Evolutionary conservation across 2,329 filamentous ascomycete species (phyloP).

Genomic region (Trichoderma atrobrunneum): DNA sequence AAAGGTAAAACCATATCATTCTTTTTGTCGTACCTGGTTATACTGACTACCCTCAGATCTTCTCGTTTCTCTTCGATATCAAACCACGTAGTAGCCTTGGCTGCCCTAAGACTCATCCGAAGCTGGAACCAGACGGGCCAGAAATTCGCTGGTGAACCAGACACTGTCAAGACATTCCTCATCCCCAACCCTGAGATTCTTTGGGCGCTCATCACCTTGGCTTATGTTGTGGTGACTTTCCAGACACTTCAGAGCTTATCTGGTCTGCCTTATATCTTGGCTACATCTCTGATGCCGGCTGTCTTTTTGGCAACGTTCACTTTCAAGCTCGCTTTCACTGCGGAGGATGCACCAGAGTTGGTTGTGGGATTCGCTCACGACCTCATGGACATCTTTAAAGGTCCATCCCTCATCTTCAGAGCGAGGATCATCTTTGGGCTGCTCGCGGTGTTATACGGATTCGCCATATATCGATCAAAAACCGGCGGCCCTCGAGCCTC

Average conservation of each 20-base stretch:
- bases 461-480: conserved; percentile 41
- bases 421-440: conserved; percentile 52
- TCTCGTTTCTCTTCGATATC: conserved; percentile 33
- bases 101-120: conserved; percentile 63
- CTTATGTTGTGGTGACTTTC: conserved; percentile 62
- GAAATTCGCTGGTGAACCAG: conserved; percentile 87
- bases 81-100: conserved; percentile 47
- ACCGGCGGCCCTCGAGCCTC: conserved; percentile 26
- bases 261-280: conserved; percentile 41
- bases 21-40: background rate
- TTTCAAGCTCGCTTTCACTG: conserved; percentile 89
- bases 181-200: conserved; percentile 62
- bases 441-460: conserved; percentile 38
- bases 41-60: conserved; percentile 24
- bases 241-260: conserved; percentile 43
- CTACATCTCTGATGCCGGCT: conserved; percentile 40
- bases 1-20: conserved; percentile 30
- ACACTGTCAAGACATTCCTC: conserved; percentile 75
- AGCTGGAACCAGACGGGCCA: conserved; percentile 98
- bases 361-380: conserved; percentile 48
- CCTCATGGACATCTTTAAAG: conserved; percentile 41
- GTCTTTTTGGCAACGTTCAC: conserved; percentile 59
- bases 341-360: conserved; percentile 83
- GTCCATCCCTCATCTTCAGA: conserved; percentile 45
- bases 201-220: conserved; percentile 68